Base-by-base conservation (phyloP, 345 rosid species). In the Pugionium dolabratum region DNA sequence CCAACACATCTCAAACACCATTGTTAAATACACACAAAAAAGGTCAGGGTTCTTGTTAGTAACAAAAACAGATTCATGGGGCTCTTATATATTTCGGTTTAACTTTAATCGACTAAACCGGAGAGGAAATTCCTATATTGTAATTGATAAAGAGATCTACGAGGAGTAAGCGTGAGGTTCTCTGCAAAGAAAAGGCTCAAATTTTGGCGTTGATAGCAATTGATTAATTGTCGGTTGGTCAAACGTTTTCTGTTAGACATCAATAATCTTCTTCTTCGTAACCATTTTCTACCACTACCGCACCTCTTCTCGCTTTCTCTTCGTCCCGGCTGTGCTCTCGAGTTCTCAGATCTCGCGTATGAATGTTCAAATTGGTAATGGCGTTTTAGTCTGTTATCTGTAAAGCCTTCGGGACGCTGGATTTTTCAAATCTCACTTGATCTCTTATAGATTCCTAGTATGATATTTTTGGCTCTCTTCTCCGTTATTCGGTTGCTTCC, bases 141-240 rank as follows among this genome's bases (percentile, higher is more conserved):
- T 18, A 18, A 53, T 53, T 49, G 67, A 52, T 42, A 49, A 41
- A 26, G 43, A 71, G 57, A 71, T 61, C 28, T 35, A 32, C 0
- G 30, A 52, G 11, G 5, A 18, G 18, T 10, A 11, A 1, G 56
- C 75, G 67, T 62, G 69, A 71, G 75, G 51, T 59, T 61, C 47
- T 44, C 50, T 36, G 55, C 63, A 40, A 46, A 60, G 36, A 40
- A 28, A 34, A 28, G 50, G 39, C 58, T 36, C 61, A 34, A 62
- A 52, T 50, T 45, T 54, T 61, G 68, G 68, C 63, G 51, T 55
- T 54, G 75, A 70, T 54, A 54, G 75, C 57, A 62, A 55, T 71
- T 71, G 58, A 44, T 62, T 63, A 31, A 46, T 54, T 47, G 75
- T 63, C 64, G 75, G 75, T 63, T 50, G 25, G 7, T 45, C 72